These are phyloP conservation scores for Podospora australis DNA, from an alignment of 495 filamentous ascomycete genomes.

Conservation along the genomic window DNA sequence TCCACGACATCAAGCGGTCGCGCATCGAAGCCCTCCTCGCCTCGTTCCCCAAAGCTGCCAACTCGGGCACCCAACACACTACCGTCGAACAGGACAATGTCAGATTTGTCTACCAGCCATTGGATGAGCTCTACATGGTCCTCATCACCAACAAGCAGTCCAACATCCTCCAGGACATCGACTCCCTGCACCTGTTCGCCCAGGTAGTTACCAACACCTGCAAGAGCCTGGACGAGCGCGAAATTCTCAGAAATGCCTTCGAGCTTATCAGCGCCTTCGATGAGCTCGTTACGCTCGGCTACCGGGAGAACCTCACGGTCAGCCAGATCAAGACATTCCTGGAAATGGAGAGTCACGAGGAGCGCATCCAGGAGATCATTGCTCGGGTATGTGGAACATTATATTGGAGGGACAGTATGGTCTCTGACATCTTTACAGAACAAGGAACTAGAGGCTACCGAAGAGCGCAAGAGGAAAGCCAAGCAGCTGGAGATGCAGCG, in stretches of 20 bases:
- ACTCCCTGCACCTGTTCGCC: slow-evolving; percentile 93
- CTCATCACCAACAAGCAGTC: slow-evolving; percentile 98
- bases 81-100: slow-evolving; percentile 99
- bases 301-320: slow-evolving; percentile 89
- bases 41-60: slow-evolving; percentile 93
- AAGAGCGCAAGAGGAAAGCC: slow-evolving; percentile 95
- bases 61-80: slow-evolving; percentile 91
- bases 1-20: slow-evolving; percentile 91
- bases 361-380: slow-evolving; percentile 96
- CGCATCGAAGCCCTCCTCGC: slow-evolving; percentile 94
- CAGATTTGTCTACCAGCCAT: slow-evolving; percentile 96
- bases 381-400: slow-evolving; percentile 56
- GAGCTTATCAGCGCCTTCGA: slow-evolving; percentile 94
- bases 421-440: slow-evolving; percentile 54
- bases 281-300: slow-evolving; percentile 89
- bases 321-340: slow-evolving; percentile 97
- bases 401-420: neutral
- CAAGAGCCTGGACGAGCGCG: slow-evolving; percentile 90
- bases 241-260: slow-evolving; percentile 90
- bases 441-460: slow-evolving; percentile 95
- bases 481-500: slow-evolving; percentile 98
- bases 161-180: slow-evolving; percentile 98
- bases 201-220: slow-evolving; percentile 95
- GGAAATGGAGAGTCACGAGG: slow-evolving; percentile 98
- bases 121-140: slow-evolving; percentile 99